Evolutionary conservation across 169 alveolate species (phyloP).

Genomic region (Cryptosporidium ubiquitum): DNA sequence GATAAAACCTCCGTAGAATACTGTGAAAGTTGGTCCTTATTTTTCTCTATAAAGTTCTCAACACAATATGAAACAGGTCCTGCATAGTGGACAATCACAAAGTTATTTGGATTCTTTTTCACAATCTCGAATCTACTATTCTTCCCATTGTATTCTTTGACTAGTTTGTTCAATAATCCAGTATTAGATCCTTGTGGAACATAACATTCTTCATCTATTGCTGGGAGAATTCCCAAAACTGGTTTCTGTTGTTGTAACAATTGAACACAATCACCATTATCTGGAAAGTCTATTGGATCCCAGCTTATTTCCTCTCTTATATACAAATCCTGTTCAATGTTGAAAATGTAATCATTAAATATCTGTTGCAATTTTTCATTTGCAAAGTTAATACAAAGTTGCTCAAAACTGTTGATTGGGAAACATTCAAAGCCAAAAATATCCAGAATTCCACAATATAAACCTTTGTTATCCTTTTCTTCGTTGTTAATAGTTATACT

Average conservation of each 20-base stretch:
- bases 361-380: conserved; percentile 95
- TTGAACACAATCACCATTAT: conserved; percentile 94
- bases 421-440: conserved; percentile 98
- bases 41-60: conserved; percentile 94
- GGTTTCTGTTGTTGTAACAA: conserved; percentile 76
- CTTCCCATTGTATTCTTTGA: conserved; percentile 77
- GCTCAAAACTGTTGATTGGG: conserved; percentile 93
- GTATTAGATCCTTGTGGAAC: conserved; percentile 91
- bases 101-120: conserved; percentile 84
- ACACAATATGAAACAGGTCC: conserved; percentile 94
- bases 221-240: conserved; percentile 86
- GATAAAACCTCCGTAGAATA: conserved; percentile 68
- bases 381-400: conserved; percentile 97
- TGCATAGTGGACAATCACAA: conserved; percentile 94
- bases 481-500: not conserved
- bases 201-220: conserved; percentile 94
- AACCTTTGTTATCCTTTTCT: not conserved
- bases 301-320: conserved; percentile 92
- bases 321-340: conserved; percentile 92
- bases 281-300: conserved; percentile 96
- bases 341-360: conserved; percentile 91
- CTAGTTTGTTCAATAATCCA: conserved; percentile 84
- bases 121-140: conserved; percentile 83
- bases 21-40: conserved; percentile 90
- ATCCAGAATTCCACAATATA: conserved; percentile 93